These are phyloP conservation scores for Penicillium coprophilum DNA, from an alignment of 495 filamentous ascomycete genomes.

Conservation along the genomic window DNA sequence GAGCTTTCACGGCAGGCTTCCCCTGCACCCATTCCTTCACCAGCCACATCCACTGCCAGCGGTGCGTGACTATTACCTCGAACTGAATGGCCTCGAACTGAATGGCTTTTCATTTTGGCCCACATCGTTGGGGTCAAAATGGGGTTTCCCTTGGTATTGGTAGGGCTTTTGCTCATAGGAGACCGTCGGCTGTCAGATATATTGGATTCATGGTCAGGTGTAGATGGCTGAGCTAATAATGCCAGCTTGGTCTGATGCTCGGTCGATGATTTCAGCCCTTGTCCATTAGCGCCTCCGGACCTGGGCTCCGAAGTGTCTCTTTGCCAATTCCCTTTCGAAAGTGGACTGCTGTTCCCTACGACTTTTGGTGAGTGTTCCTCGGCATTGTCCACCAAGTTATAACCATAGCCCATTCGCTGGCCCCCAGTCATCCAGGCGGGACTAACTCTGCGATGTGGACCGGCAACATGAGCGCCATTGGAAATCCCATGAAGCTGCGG, in stretches of 20 bases:
- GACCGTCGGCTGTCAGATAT: not conserved
- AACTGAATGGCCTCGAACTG: no score
- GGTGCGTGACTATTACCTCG: not conserved
- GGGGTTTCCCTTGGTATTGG: not conserved
- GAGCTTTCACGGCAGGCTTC: not conserved
- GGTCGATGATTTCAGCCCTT: not conserved
- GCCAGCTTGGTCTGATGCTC: no score
- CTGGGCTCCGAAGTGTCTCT: not conserved
- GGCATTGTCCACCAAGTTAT: constrained; percentile 32
- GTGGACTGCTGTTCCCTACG: not conserved
- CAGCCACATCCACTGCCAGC: not conserved
- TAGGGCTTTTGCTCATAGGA: not conserved
- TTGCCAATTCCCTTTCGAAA: not conserved
- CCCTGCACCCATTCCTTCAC: not conserved
- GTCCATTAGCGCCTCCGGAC: not conserved
- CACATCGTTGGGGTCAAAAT: not conserved
- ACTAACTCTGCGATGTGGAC: constrained; percentile 38
- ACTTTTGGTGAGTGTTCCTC: constrained; percentile 15
- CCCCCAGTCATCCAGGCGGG: constrained; percentile 50
- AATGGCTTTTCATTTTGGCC: constrained; percentile 4
- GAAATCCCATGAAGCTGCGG: not conserved
- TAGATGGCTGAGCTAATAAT: not conserved
- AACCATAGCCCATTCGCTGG: constrained; percentile 46
- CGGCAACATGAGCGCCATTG: constrained; percentile 8
- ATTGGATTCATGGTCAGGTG: not conserved